Percentiles rank a stretch among this genome's conserved stretches.
phyloP scores from a whole-genome alignment of 176 grass and related monocot genomes.

The Saccharum spontaneum region DNA sequence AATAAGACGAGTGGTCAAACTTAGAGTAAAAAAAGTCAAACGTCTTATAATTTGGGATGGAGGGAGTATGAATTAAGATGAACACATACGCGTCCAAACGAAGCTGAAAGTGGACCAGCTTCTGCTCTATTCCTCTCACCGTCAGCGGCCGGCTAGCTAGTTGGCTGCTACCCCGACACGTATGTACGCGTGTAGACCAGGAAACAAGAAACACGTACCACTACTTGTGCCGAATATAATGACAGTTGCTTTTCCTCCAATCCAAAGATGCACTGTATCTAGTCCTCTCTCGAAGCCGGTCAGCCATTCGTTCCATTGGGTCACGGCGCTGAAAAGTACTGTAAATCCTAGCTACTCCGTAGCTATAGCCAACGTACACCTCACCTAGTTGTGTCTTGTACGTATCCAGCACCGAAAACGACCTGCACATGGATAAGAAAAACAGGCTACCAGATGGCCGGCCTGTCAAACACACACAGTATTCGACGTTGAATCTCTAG shows the following conservation, averaged over 20 bases:
- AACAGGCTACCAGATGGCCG: not conserved
- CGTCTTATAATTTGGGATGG: no score
- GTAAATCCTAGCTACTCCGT: not conserved
- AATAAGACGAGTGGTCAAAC: no score
- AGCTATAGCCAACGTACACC: not conserved
- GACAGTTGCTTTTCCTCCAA: not conserved
- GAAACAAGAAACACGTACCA: not conserved
- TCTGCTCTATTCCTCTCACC: no score
- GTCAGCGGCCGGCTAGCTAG: not conserved
- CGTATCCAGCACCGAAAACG: slow-evolving; percentile 7
- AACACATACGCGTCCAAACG: no score
- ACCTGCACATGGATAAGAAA: not conserved
- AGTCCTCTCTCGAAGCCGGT: no score
- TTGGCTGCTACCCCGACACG: not conserved
- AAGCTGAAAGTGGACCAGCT: no score
- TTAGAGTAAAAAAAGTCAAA: no score
- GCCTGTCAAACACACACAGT: not conserved
- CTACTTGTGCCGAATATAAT: not conserved
- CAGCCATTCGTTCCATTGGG: not conserved
- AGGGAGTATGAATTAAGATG: no score
- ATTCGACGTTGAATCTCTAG: no score
- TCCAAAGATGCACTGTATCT: no score
- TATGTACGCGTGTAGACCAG: no score
- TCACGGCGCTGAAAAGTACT: not conserved
- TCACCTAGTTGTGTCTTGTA: not conserved